Conservation (phyloP, 257 asterid species). For the Solanum acaule region DNA sequence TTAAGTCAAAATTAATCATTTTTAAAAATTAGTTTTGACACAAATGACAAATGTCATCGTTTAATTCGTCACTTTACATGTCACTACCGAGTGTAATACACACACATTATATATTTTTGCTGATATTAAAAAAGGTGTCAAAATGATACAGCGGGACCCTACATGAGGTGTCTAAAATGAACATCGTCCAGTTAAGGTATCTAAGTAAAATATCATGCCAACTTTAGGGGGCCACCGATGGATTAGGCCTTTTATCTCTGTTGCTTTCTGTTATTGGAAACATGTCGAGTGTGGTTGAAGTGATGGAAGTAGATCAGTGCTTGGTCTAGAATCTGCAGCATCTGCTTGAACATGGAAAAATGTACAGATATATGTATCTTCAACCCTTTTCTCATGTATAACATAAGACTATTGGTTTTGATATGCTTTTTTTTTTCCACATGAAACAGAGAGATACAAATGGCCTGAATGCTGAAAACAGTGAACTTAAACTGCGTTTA, state of each 20-base stretch:
- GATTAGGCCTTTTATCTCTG: background rate
- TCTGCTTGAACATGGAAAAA: background rate
- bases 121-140: too few species aligned
- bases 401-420: background rate
- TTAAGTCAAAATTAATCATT: too few species aligned
- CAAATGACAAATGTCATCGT: too few species aligned
- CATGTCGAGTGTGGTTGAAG: background rate
- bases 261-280: background rate
- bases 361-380: background rate
- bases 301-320: background rate
- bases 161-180: too few species aligned
- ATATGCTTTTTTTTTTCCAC: background rate
- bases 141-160: too few species aligned
- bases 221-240: too few species aligned
- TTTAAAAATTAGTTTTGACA: too few species aligned
- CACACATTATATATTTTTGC: too few species aligned
- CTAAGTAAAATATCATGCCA: too few species aligned
- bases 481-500: slow-evolving; percentile 88
- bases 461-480: slow-evolving; percentile 78
- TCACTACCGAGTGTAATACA: too few species aligned
- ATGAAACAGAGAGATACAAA: slow-evolving; percentile 78
- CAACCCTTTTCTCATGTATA: background rate
- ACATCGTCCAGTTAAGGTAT: too few species aligned
- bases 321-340: background rate
- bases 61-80: too few species aligned